Percentiles rank a stretch among this genome's conserved stretches.
These are phyloP conservation scores for Cordyceps farinosa DNA, from an alignment of 2,329 filamentous ascomycete species.

Conservation along the genomic window DNA sequence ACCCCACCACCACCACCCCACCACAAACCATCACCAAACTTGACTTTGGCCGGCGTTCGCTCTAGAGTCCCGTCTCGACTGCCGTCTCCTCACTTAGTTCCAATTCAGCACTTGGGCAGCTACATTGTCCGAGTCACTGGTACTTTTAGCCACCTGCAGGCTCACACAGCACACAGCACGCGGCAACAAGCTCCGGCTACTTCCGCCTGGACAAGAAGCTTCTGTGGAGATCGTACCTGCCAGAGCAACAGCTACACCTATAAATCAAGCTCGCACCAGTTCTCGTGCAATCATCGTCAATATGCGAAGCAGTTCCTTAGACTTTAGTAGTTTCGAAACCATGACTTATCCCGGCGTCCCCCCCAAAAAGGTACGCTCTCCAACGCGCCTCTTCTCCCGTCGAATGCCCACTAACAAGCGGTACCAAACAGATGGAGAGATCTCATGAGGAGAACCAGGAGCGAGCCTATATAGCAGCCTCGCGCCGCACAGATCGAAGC, in stretches of 20 bases:
- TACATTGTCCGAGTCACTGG: background rate
- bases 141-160: background rate
- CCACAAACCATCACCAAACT: background rate
- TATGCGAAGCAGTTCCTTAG: slow-evolving; percentile 13
- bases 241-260: background rate
- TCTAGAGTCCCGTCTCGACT: background rate
- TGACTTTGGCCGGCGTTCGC: background rate
- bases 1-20: background rate
- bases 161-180: background rate
- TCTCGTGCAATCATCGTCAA: background rate
- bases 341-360: background rate
- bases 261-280: background rate
- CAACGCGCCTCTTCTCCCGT: background rate
- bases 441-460: slow-evolving; percentile 82
- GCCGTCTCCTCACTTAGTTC: background rate
- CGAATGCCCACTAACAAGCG: background rate
- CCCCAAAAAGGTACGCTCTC: slow-evolving; percentile 16
- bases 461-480: slow-evolving; percentile 88
- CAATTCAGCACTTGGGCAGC: background rate
- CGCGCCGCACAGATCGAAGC: slow-evolving; percentile 78
- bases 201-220: background rate
- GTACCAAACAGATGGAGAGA: slow-evolving; percentile 57
- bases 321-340: slow-evolving; percentile 14
- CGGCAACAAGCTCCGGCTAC: background rate
- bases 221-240: background rate